phyloP scores from a whole-genome alignment of 208 protist species.

The Crithidia bombi region DNA sequence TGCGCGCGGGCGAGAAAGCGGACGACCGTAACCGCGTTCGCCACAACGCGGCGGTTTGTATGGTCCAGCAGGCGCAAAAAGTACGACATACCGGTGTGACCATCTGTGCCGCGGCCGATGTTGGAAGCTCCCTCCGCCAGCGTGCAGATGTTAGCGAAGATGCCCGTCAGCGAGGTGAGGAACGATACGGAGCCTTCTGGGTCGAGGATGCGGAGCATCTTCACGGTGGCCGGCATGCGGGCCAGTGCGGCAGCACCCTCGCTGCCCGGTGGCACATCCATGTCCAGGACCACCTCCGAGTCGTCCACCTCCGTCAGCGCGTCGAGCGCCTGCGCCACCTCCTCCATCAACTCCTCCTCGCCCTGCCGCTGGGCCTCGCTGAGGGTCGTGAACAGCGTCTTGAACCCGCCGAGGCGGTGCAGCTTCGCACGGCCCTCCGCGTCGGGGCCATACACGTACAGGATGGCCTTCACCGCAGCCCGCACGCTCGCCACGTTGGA shows the following conservation, averaged over 20 bases:
- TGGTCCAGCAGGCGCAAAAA: slow-evolving; percentile 84
- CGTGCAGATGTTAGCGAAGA: slow-evolving; percentile 84
- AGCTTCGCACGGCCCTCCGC: slow-evolving; percentile 57
- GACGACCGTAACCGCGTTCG: slow-evolving; percentile 64
- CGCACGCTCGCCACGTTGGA: slow-evolving; percentile 60
- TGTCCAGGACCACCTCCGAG: slow-evolving; percentile 65
- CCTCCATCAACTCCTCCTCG: slow-evolving; percentile 74
- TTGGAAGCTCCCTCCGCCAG: slow-evolving; percentile 59
- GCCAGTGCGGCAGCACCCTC: slow-evolving; percentile 76
- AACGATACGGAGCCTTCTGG: slow-evolving; percentile 72
- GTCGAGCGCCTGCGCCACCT: slow-evolving; percentile 61
- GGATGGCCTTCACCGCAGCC: slow-evolving; percentile 50
- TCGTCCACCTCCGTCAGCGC: slow-evolving; percentile 76
- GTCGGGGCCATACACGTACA: slow-evolving; percentile 66
- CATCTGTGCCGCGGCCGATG: slow-evolving; percentile 71
- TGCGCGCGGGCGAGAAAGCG: slow-evolving; percentile 71
- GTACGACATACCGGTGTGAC: slow-evolving; percentile 77
- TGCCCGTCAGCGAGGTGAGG: slow-evolving; percentile 77
- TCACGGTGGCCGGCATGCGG: slow-evolving; percentile 74
- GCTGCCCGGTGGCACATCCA: slow-evolving; percentile 71
- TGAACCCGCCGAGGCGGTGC: slow-evolving; percentile 59
- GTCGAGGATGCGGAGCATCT: slow-evolving; percentile 91
- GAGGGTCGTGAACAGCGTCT: slow-evolving; percentile 62
- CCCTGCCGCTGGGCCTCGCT: slow-evolving; percentile 86
- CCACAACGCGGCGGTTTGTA: slow-evolving; percentile 66